Evolutionary conservation across 2,329 filamentous ascomycete species (phyloP).

Genomic region (Tetracladium maxilliforme): DNA sequence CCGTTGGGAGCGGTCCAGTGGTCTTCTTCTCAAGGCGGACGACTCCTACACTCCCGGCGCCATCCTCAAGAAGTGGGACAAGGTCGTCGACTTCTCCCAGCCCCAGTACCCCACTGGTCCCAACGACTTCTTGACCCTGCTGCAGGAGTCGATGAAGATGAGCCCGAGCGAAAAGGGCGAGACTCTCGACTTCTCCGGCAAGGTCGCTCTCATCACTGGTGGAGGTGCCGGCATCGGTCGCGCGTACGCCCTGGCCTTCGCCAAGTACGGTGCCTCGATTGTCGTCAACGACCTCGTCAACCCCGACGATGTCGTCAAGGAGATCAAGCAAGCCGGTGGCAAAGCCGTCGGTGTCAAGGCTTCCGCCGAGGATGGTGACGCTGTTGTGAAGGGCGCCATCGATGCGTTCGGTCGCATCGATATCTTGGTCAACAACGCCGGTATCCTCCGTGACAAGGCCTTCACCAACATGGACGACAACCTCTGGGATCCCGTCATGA

Average conservation of each 20-base stretch:
- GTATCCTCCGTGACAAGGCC: constrained; percentile 94
- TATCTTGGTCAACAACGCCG: constrained; percentile 94
- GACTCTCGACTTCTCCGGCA: constrained; percentile 67
- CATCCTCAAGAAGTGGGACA: constrained; percentile 77
- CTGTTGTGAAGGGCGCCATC: constrained; percentile 83
- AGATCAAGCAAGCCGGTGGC: constrained; percentile 82
- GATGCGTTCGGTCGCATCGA: constrained; percentile 89
- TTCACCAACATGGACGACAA: constrained; percentile 96
- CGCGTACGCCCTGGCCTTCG: constrained; percentile 77
- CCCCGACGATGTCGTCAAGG: constrained; percentile 78
- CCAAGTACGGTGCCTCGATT: constrained; percentile 67
- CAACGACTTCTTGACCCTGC: constrained; percentile 74
- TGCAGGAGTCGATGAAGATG: constrained; percentile 72
- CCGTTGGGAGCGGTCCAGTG: constrained; percentile 85
- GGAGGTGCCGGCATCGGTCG: constrained; percentile 84
- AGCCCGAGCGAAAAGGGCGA: constrained; percentile 55
- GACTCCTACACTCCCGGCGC: constrained; percentile 77
- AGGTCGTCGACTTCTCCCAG: constrained; percentile 73
- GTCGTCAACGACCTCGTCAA: constrained; percentile 95
- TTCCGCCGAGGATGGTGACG: constrained; percentile 82
- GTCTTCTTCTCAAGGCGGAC: constrained; percentile 81
- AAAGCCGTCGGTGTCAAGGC: constrained; percentile 88
- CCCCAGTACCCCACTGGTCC: constrained; percentile 72
- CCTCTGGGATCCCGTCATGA: constrained; percentile 82
- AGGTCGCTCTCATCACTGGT: constrained; percentile 77